Base-by-base conservation (phyloP, 768 basidiomycete species). In the Hygrocybe coccinea region DNA sequence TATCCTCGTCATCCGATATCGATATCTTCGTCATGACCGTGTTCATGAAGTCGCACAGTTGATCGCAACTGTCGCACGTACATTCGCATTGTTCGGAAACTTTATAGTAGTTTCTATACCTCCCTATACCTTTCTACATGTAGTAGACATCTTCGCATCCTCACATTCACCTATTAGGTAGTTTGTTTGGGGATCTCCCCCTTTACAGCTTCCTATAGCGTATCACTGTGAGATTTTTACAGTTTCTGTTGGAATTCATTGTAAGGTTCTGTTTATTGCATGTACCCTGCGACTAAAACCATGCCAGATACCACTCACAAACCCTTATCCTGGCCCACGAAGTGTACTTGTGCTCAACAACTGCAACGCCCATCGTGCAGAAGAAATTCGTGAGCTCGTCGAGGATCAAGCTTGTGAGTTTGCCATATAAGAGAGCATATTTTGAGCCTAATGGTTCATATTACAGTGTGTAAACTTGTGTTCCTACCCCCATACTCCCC, bases 341-440 rank as follows among this genome's bases (percentile, higher is more conserved):
- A 76, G 75, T 54, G 64, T 75, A 8, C 60, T 75, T 12, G 62
- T 76, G 2, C 58, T 76, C 25, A 71, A 76, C 58, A 76, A 76
- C 56, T 74, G 71, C 25, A 48, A 61, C 2, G 76, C 75, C 19
- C 74, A 76, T 47, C 70, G 75, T 44, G 64, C 67, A 43, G 65
- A 70, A 22, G 67, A 72, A 0, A 54, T 76, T 14, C 59, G 65
- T 1, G 46, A 52, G 2, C 48, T 74, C 21, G 65, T 74, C n/a
- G 64, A 62, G 39, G 67, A 55, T 37, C 62, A 66, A 53, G 66
- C 63, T 36, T 47, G 65, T 65, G 33, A 2, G 62, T 60, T 59
- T 58, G 3, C 19, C 5, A 15, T 12, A 39, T 39, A 12, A n/a
- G n/a, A n/a, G n/a, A n/a, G n/a, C n/a, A n/a, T n/a, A n/a, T n/a